Evolutionary conservation across 805 yeast genomes (phyloP), one percentile per base, ranked within the genome.

Genomic region (Ogataea naganishii): DNA sequence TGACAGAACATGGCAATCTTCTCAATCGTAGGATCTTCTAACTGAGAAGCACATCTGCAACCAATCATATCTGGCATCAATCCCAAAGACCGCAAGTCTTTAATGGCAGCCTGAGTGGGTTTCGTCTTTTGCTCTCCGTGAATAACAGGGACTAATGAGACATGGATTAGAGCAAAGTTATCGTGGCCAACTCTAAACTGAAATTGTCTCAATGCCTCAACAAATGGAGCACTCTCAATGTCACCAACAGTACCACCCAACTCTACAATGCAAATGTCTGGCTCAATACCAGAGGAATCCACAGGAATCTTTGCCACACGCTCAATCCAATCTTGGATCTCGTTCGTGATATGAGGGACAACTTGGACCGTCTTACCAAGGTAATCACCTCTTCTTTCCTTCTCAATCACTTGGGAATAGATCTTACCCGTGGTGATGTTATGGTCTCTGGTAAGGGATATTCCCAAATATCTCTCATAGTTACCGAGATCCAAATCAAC

Each of bases 211-310:
- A 92, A 73, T 16, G 99, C 99, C 66, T 92, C 99, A 33, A 92
- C 96, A 44, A 92, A 92, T 17, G 99, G 98, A 31, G 97, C 98
- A 53, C 89, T 76, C 66, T 92, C 99, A 50, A 92, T 92, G 56
- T 92, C 99, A 53, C 99, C 99, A 36, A 92, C 98, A 18, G 99
- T 92, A 57, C 99, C 99, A 57, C 99, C 99, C 37, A 92, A 72
- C 65, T 89, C 99, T 42, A 92, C 78, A 53, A 92, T 86, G 69
- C 99, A 92, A 31, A 92, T 81, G 46, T 92, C 97, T 20, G 99
- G 99, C 49, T 76, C 80, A 54, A 76, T 66, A 32, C 92, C 94
- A 21, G 88, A 71, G 34, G 73, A 68, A 56, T 92, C 98, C 37
- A 92, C 99, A 12, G 98, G 96, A 35, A 89, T 70, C 43, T 68